Evolutionary conservation across 768 basidiomycete species (phyloP).

Genomic region (Amanita exitialis): DNA sequence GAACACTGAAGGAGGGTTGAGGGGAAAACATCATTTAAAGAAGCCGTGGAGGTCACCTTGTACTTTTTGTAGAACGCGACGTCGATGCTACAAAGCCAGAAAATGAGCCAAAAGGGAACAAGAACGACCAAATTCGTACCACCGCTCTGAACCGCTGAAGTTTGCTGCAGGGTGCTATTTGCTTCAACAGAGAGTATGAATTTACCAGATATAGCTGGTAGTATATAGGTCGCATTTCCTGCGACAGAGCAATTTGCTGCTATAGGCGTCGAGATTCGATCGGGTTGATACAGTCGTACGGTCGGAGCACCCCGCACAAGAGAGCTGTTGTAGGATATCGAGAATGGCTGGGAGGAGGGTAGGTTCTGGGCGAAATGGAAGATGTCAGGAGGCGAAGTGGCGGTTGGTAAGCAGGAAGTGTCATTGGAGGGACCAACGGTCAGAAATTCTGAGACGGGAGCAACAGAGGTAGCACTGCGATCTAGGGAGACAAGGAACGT

Average conservation of each 20-base stretch:
- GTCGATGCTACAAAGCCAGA: slow-evolving; percentile 1
- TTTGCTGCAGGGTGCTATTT: neutral
- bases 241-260: slow-evolving; percentile 15
- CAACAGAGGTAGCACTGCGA: slow-evolving; percentile 30
- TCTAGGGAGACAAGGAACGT: slow-evolving; percentile 48
- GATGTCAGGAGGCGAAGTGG: slow-evolving; percentile 8
- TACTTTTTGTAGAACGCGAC: neutral
- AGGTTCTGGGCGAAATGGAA: slow-evolving; percentile 25
- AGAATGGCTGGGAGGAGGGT: slow-evolving; percentile 40
- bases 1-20: neutral
- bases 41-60: neutral
- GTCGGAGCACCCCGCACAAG: slow-evolving; percentile 19
- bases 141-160: neutral
- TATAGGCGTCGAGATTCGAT: slow-evolving; percentile 17
- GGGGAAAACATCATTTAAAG: neutral
- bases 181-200: neutral
- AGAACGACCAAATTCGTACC: neutral
- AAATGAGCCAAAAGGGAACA: neutral
- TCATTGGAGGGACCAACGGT: slow-evolving; percentile 31
- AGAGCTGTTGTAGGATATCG: slow-evolving; percentile 28
- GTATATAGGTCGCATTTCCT: slow-evolving; percentile 31
- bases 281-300: slow-evolving; percentile 29
- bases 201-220: slow-evolving; percentile 13
- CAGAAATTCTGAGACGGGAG: slow-evolving; percentile 37
- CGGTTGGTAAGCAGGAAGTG: slow-evolving; percentile 28